These are phyloP conservation scores for Saccharomycopsis babjevae DNA, from an alignment of 805 yeast species.

Conservation along the genomic window DNA sequence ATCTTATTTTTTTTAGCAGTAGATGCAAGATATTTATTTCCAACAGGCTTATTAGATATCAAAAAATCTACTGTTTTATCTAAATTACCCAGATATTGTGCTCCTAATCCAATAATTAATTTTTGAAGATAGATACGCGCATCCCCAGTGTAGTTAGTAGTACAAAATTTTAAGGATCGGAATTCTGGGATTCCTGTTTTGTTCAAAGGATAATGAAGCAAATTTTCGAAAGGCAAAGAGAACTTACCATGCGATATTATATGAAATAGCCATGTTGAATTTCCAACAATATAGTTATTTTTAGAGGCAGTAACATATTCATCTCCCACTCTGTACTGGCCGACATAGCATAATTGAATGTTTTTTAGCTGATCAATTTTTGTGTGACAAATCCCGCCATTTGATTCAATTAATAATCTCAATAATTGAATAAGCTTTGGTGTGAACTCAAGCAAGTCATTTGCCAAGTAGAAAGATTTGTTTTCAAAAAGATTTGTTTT, in stretches of 20 bases:
- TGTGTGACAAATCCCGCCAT: constrained; percentile 43
- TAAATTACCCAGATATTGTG: constrained; percentile 55
- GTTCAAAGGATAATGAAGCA: constrained; percentile 62
- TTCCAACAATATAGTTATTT: constrained; percentile 43
- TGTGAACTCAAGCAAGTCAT: constrained; percentile 44
- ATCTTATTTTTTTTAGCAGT: constrained; percentile 33
- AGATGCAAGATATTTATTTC: constrained; percentile 72
- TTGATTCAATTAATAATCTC: constrained; percentile 32
- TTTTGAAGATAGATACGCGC: constrained; percentile 63
- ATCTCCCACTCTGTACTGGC: constrained; percentile 50
- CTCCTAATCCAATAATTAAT: constrained; percentile 63
- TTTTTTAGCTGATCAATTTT: constrained; percentile 14
- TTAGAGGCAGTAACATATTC: constrained; percentile 40
- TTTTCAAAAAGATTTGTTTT: constrained; percentile 29
- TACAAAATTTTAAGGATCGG: constrained; percentile 45
- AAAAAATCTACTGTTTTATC: constrained; percentile 61
- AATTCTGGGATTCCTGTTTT: constrained; percentile 42
- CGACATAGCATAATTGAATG: constrained; percentile 38
- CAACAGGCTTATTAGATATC: constrained; percentile 54
- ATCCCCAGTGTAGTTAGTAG: constrained; percentile 80
- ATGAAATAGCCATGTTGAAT: constrained; percentile 65
- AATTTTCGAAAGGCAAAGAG: constrained; percentile 41
- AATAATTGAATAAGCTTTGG: constrained; percentile 32
- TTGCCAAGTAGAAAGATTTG: constrained; percentile 40
- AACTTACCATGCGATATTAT: constrained; percentile 47